A percentile compares a stretch with the other conserved stretches of the same genome.
phyloP scores from a whole-genome alignment of 2,329 filamentous ascomycete genomes.

The Colletotrichum nymphaeae region DNA sequence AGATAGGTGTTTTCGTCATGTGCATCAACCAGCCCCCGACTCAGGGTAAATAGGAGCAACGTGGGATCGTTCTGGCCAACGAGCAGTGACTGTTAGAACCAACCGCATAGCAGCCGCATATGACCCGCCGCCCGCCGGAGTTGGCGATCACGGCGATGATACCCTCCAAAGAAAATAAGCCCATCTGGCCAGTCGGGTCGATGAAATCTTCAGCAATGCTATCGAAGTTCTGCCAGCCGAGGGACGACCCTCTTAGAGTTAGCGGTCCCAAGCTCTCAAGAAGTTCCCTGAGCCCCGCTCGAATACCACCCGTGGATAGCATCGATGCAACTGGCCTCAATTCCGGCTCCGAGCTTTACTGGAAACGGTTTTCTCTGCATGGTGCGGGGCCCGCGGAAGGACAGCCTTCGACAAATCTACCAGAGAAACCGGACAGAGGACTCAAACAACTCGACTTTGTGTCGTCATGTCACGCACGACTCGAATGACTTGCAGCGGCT shows the following conservation, averaged over 20 bases:
- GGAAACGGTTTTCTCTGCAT: constrained; percentile 28
- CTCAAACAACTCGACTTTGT: constrained; percentile 14
- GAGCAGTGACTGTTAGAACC: constrained; percentile 20
- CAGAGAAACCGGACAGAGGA: constrained; percentile 8
- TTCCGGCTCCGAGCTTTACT: constrained; percentile 26
- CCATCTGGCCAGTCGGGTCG: constrained; percentile 27
- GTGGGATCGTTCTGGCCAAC: constrained; percentile 17
- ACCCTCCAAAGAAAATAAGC: neutral
- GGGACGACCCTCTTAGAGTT: neutral
- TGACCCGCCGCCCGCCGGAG: constrained; percentile 22
- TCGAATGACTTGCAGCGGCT: constrained; percentile 36
- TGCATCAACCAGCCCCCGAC: constrained; percentile 21
- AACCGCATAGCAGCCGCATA: constrained; percentile 33
- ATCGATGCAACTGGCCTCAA: constrained; percentile 29
- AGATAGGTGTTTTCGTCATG: constrained; percentile 16
- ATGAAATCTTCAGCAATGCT: constrained; percentile 23
- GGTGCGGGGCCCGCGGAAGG: constrained; percentile 18
- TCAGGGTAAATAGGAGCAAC: constrained; percentile 16
- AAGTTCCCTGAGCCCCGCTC: constrained; percentile 26
- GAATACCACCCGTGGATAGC: constrained; percentile 6
- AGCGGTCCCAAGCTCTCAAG: constrained; percentile 12
- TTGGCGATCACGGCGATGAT: constrained; percentile 25
- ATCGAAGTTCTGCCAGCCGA: constrained; percentile 1
- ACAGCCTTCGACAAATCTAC: neutral
- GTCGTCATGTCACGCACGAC: constrained; percentile 29